Percentiles rank a stretch among this genome's conserved stretches.
These are phyloP conservation scores for Oemleria cerasiformis DNA, from an alignment of 306 rosid genomes.

Conservation along the genomic window DNA sequence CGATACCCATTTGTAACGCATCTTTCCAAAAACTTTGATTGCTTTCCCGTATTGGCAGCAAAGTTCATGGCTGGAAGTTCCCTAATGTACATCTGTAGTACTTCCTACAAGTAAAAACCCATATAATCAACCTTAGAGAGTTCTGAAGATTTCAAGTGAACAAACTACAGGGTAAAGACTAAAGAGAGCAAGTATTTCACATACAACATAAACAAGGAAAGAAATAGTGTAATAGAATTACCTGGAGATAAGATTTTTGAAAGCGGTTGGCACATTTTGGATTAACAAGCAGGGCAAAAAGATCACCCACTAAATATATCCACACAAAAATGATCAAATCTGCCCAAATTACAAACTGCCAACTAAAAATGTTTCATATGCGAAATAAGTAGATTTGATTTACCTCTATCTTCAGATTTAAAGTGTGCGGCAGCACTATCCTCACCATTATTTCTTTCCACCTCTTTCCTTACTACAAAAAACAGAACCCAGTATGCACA, in stretches of 20 bases:
- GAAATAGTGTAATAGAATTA: conserved; percentile 12
- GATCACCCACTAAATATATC: conserved; percentile 20
- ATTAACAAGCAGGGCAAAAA: conserved; percentile 52
- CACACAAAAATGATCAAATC: conserved; percentile 10
- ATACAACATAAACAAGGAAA: background rate
- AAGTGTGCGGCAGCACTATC: conserved; percentile 16
- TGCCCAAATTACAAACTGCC: background rate
- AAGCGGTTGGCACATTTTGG: conserved; percentile 54
- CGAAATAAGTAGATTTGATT: background rate
- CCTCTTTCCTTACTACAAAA: conserved; percentile 32
- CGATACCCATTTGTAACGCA: conserved; percentile 79
- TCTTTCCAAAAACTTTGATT: conserved; percentile 76
- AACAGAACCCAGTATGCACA: background rate
- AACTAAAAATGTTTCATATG: background rate
- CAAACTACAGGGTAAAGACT: background rate
- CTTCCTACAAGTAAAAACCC: conserved; percentile 49
- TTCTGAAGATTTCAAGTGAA: background rate
- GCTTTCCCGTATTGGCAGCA: conserved; percentile 90
- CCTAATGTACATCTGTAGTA: conserved; percentile 54
- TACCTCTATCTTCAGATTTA: conserved; percentile 32
- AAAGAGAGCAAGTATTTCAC: background rate
- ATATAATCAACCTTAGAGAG: background rate
- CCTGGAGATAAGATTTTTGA: conserved; percentile 66
- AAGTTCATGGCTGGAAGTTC: conserved; percentile 88
- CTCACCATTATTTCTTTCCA: conserved; percentile 15